A percentile compares a stretch with the other conserved stretches of the same genome.
Evolutionary conservation across 257 asterid genomes (phyloP).

Genomic region (Primulina huaijiensis): DNA sequence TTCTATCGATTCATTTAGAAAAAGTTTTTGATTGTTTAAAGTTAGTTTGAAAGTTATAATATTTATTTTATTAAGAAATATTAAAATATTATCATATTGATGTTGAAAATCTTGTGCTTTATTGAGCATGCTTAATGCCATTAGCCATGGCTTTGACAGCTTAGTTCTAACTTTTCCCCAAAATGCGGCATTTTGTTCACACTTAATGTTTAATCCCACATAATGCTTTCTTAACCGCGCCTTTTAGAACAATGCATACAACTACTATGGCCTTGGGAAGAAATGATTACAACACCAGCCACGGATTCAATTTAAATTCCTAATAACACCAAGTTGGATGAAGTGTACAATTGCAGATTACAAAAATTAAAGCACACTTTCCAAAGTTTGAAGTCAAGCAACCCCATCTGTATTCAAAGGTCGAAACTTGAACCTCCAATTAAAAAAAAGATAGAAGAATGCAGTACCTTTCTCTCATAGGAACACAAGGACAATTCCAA

Average conservation of each 20-base stretch:
- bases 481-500: conserved; percentile 93
- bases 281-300: neutral
- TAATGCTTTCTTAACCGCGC: neutral
- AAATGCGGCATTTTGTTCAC: neutral
- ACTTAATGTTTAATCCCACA: neutral
- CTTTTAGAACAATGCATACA: no score
- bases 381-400: neutral
- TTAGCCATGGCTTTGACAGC: neutral
- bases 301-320: conserved; percentile 1
- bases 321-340: neutral
- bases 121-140: no score
- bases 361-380: no score
- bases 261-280: no score
- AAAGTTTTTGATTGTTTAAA: no score
- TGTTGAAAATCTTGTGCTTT: no score
- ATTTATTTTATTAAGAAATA: no score
- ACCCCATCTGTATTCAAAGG: neutral
- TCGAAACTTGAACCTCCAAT: neutral
- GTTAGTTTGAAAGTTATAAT: no score
- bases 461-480: conserved; percentile 62
- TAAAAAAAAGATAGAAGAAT: neutral
- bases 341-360: no score
- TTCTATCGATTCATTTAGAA: no score
- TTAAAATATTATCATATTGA: no score
- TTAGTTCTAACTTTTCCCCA: no score